Conservation (phyloP, 495 filamentous ascomycete species). For the Penicillium macrosclerotiorum region DNA sequence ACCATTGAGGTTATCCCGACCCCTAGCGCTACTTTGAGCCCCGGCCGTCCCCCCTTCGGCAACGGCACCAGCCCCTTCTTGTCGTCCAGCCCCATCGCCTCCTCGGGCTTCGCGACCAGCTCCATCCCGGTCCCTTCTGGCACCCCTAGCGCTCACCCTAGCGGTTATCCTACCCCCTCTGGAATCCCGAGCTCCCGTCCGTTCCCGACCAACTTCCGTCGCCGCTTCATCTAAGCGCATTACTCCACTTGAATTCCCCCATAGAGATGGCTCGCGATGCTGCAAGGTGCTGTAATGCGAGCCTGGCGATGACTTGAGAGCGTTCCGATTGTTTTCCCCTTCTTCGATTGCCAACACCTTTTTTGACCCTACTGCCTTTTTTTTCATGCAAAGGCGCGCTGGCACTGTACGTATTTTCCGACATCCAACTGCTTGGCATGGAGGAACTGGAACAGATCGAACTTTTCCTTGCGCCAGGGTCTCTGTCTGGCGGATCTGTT, state of each 20-base stretch:
- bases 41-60: slow-evolving; percentile 26
- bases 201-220: slow-evolving; percentile 28
- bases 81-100: not conserved
- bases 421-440: not conserved
- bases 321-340: slow-evolving; percentile 14
- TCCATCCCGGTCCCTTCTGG: slow-evolving; percentile 16
- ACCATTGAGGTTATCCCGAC: slow-evolving; percentile 17
- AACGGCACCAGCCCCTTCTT: no score
- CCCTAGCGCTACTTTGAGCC: slow-evolving; percentile 21
- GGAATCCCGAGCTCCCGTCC: slow-evolving; percentile 11
- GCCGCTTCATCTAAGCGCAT: slow-evolving; percentile 28
- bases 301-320: slow-evolving; percentile 16
- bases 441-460: not conserved
- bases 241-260: slow-evolving; percentile 4
- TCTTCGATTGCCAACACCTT: not conserved
- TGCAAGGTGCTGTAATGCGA: slow-evolving; percentile 5
- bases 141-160: no score
- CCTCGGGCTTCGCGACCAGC: slow-evolving; percentile 8
- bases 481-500: not conserved
- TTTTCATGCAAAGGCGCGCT: slow-evolving; percentile 25
- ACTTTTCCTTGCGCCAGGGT: not conserved
- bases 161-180: slow-evolving; percentile 9
- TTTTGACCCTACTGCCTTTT: slow-evolving; percentile 4
- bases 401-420: slow-evolving; percentile 29
- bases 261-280: slow-evolving; percentile 10